Evolutionary conservation across 2,329 filamentous ascomycete species (phyloP).

Genomic region (Paecilomyces variotii): DNA sequence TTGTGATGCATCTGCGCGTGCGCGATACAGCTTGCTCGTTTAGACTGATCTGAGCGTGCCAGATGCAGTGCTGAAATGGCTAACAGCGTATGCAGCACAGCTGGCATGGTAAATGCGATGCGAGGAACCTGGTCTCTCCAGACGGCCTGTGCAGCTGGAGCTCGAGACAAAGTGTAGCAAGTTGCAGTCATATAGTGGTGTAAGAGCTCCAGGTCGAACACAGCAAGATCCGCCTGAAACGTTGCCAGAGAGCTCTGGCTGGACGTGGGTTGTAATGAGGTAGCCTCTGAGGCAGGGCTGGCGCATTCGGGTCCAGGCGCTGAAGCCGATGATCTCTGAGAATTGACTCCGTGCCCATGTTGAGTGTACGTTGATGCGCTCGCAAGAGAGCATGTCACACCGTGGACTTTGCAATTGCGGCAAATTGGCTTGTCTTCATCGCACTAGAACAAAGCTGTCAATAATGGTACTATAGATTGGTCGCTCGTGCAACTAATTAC

Average conservation of each 20-base stretch:
- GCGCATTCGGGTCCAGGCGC: background rate
- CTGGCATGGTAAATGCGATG: conserved; percentile 40
- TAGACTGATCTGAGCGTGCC: conserved; percentile 32
- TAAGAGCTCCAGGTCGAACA: conserved; percentile 45
- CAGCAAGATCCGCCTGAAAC: conserved; percentile 6
- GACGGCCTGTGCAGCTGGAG: conserved; percentile 35
- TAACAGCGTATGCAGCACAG: conserved; percentile 43
- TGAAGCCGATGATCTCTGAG: background rate
- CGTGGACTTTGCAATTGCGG: conserved; percentile 17
- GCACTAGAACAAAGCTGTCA: conserved; percentile 10
- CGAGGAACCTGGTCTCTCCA: conserved; percentile 43
- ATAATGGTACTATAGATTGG: background rate
- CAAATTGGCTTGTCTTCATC: conserved; percentile 19
- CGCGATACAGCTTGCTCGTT: conserved; percentile 31
- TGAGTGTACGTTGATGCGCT: background rate
- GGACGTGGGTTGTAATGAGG: background rate
- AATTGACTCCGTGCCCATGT: background rate
- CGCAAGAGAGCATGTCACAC: conserved; percentile 13
- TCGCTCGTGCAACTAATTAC: conserved; percentile 6
- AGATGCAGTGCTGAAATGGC: conserved; percentile 45
- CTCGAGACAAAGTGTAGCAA: conserved; percentile 38
- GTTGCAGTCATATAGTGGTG: conserved; percentile 47
- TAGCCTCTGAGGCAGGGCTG: background rate
- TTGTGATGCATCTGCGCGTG: conserved; percentile 32
- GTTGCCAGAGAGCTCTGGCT: background rate